Evolutionary conservation across 345 rosid genomes (phyloP).

Genomic region (Arabis hirsuta): DNA sequence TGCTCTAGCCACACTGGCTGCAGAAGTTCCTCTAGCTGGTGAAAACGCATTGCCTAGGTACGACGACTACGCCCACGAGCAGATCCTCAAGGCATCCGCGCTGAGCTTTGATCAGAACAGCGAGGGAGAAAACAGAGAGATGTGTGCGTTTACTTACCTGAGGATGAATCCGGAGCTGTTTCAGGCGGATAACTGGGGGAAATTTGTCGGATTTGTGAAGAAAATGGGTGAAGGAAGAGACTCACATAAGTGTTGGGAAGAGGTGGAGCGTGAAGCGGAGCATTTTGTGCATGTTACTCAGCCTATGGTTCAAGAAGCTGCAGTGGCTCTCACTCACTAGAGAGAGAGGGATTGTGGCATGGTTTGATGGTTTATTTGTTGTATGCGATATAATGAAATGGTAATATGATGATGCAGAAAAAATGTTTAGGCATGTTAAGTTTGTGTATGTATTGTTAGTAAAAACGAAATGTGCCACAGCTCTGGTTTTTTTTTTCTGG

Average conservation of each 20-base stretch:
- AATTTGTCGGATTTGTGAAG: slow-evolving; percentile 86
- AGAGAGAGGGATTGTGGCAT: background rate
- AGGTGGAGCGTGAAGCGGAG: slow-evolving; percentile 91
- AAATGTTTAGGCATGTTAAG: slow-evolving; percentile 18
- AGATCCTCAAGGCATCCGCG: slow-evolving; percentile 70
- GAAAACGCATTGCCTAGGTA: slow-evolving; percentile 91
- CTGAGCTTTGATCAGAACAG: slow-evolving; percentile 53
- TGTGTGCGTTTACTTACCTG: slow-evolving; percentile 97
- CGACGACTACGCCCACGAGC: slow-evolving; percentile 75
- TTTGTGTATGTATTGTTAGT: slow-evolving; percentile 19
- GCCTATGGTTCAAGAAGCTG: slow-evolving; percentile 80
- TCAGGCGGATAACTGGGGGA: slow-evolving; percentile 80
- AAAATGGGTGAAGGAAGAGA: slow-evolving; percentile 87
- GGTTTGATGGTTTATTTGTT: slow-evolving; percentile 28
- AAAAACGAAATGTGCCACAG: slow-evolving; percentile 27
- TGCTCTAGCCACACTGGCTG: slow-evolving; percentile 68
- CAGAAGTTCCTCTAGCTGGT: slow-evolving; percentile 82
- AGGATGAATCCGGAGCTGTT: slow-evolving; percentile 89
- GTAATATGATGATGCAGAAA: slow-evolving; percentile 20
- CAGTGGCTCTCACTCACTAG: slow-evolving; percentile 69
- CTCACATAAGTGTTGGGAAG: slow-evolving; percentile 61
- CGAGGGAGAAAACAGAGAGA: slow-evolving; percentile 50
- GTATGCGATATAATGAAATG: slow-evolving; percentile 5
- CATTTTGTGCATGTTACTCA: slow-evolving; percentile 77
- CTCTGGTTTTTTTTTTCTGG: slow-evolving; percentile 17